Evolutionary conservation across 352 stramenopile genomes (phyloP).

Genomic region (Phytophthora sojae): DNA sequence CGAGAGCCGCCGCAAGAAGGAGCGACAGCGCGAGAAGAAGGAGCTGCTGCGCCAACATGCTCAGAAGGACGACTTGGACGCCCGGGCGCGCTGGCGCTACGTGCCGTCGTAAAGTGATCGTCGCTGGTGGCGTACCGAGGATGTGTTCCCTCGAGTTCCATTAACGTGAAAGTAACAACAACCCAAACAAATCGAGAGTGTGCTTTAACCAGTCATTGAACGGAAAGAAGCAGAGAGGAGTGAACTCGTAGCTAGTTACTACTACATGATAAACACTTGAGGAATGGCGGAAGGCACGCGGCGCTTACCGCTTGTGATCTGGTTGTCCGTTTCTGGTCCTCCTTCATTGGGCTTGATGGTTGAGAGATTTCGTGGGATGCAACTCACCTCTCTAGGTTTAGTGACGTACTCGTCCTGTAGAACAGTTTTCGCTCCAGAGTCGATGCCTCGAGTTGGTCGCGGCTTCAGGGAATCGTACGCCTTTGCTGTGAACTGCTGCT

Average conservation of each 20-base stretch:
- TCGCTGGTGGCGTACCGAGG: neutral
- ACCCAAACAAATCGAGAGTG: slow-evolving; percentile 22
- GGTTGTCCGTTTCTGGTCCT: slow-evolving; percentile 11
- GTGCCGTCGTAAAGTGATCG: slow-evolving; percentile 49
- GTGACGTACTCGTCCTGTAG: slow-evolving; percentile 81
- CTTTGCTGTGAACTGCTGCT: slow-evolving; percentile 49
- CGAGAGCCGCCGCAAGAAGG: slow-evolving; percentile 80
- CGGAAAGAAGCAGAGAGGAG: slow-evolving; percentile 5
- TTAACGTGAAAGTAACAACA: slow-evolving; percentile 1
- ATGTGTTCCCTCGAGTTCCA: neutral
- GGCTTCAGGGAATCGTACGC: slow-evolving; percentile 45
- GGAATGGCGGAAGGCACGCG: slow-evolving; percentile 50
- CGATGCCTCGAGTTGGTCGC: slow-evolving; percentile 44
- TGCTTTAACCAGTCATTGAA: slow-evolving; percentile 24
- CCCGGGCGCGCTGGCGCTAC: slow-evolving; percentile 74
- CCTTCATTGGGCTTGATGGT: slow-evolving; percentile 15
- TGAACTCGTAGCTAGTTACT: slow-evolving; percentile 27
- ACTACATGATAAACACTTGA: slow-evolving; percentile 83
- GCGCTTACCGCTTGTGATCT: slow-evolving; percentile 51
- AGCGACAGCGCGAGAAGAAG: slow-evolving; percentile 81
- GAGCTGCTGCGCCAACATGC: slow-evolving; percentile 72
- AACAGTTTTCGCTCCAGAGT: slow-evolving; percentile 50
- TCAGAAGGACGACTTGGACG: slow-evolving; percentile 74
- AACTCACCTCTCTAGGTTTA: slow-evolving; percentile 64
- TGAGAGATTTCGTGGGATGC: slow-evolving; percentile 49